These are phyloP conservation scores for Syncephalastrum monosporum DNA, from an alignment of 371 early-diverging fungal species.

Conservation along the genomic window DNA sequence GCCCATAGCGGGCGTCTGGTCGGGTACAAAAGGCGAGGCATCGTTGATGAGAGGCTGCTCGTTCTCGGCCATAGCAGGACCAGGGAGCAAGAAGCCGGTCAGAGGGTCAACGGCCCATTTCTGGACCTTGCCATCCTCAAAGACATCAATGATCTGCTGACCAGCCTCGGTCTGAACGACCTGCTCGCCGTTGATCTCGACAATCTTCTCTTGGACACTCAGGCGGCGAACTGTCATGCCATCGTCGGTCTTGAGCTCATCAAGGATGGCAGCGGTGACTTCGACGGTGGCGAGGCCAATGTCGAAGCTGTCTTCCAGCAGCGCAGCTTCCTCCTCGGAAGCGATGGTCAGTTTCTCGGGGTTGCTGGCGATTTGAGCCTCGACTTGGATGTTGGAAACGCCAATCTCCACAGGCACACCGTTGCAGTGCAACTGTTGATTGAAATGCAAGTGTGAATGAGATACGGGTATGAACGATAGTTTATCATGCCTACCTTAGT, in stretches of 20 bases:
- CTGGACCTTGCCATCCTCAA: slow-evolving; percentile 49
- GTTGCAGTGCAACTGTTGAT: slow-evolving; percentile 50
- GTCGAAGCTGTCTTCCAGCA: slow-evolving; percentile 58
- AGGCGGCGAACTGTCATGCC: slow-evolving; percentile 57
- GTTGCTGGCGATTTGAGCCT: slow-evolving; percentile 55
- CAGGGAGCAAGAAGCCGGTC: slow-evolving; percentile 45
- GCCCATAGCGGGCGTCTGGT: no score
- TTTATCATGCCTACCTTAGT: slow-evolving; percentile 38
- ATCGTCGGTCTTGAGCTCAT: slow-evolving; percentile 55
- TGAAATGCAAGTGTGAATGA: not conserved
- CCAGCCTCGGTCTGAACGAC: slow-evolving; percentile 69
- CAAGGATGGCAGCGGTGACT: slow-evolving; percentile 57
- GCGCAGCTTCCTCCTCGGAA: slow-evolving; percentile 51
- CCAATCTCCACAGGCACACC: slow-evolving; percentile 60
- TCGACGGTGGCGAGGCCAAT: slow-evolving; percentile 70
- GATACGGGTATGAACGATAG: not conserved
- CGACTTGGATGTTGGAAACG: slow-evolving; percentile 56
- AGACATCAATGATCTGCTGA: slow-evolving; percentile 69
- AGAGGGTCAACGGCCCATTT: slow-evolving; percentile 49
- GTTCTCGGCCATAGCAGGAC: slow-evolving; percentile 4
- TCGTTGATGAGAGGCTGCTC: not conserved
- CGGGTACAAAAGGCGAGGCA: no score
- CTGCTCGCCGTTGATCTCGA: slow-evolving; percentile 68
- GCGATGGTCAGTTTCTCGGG: slow-evolving; percentile 44
- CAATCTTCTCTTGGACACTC: slow-evolving; percentile 58